Evolutionary conservation across 2,329 filamentous ascomycete species (phyloP), one percentile per base, ranked within the genome.

Genomic region (Botrytis porri): DNA sequence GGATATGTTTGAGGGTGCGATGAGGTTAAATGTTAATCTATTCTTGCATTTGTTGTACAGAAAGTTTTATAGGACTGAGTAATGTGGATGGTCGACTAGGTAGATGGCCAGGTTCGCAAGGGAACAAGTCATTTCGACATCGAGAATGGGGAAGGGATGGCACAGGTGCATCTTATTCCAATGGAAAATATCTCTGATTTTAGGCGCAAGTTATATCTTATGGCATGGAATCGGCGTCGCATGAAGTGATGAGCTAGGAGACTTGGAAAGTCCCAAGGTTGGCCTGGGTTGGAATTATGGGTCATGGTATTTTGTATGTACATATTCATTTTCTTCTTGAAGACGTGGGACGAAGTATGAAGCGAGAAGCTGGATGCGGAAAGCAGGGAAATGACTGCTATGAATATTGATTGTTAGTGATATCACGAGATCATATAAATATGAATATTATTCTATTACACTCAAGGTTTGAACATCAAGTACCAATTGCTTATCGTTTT

Each of bases 41-140:
- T 89, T 99, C 84, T 86, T 99, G 86, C 96, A 99, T 87, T 86
- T 98, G 82, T 88, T 99, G 78, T 98, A 98, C 86, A 97, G 97
- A 88, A 99, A 99, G 87, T 99, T 99, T 83, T 99, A 99, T 82
- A 85, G 89, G 75, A 91, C 90, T 74, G 89, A 91, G 63, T 77
- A 74, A 75, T 77, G 67, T 73, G 64, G 37, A 57, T 43, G 63
- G 45, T 57, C 35, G 48, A 57, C 22, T 22, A 20, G 7, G 20
- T 6, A 45, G 6, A 14, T 20, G 65, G 22, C 18, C 35, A 57
- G 48, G 48, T 48, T 54, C 39, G 45, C 32, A 66, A 1, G 16
- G 16, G 35, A 57, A 57, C 35, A 32, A 16, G 6, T 57, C 35
- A 69, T 29, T 57, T 41, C 25, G 16, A 32, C 18, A 41, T 29